Evolutionary conservation across 164 flowering plant species (phyloP), one percentile per base, ranked within the genome.

Genomic region (Aristolochia californica): DNA sequence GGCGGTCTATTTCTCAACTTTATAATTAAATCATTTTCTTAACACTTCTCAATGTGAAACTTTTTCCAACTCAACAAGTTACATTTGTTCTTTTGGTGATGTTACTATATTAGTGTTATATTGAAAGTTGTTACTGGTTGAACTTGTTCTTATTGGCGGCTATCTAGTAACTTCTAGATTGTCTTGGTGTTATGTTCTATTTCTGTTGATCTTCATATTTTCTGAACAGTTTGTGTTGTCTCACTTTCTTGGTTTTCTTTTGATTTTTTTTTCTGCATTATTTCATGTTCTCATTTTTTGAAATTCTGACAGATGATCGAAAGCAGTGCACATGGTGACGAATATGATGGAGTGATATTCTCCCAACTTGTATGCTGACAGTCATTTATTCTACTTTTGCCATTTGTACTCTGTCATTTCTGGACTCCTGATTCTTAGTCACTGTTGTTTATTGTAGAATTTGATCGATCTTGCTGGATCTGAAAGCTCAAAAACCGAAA

Each of bases 401-500:
- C 40, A 34, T 4, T 34, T 12, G 10, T 34, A 5, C 7, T 9
- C 11, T 8, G 4, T 34, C 40, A 34, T 7, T 34, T 9, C 10
- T 34, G 40, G 40, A n/a, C 40, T 34, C 40, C 1, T 34, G 40
- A 12, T 12, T 34, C 40, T 2, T 34, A 34, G 40, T 34, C 9
- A 17, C 25, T 64, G 25, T 57, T 18, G 18, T 54, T 20, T 60
- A 45, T 27, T 73, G 66, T 59, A 94, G 99, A 90, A 94, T 76
- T 75, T 94, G 77, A 94, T 94, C 66, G 99, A 94, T 80, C 72
- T 94, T 58, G 97, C 99, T 69, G 99, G 99, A 64, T 94, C 99
- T 54, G 99, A 94, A 74, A 94, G 99, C 76, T 94, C 99, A 44
- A 94, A 94, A 72, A 83, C 99, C 48, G 99, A 90, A 76, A 94